Evolutionary conservation across 495 filamentous ascomycete genomes (phyloP), one percentile per base, ranked within the genome.

Genomic region (Xylaria castorea): DNA sequence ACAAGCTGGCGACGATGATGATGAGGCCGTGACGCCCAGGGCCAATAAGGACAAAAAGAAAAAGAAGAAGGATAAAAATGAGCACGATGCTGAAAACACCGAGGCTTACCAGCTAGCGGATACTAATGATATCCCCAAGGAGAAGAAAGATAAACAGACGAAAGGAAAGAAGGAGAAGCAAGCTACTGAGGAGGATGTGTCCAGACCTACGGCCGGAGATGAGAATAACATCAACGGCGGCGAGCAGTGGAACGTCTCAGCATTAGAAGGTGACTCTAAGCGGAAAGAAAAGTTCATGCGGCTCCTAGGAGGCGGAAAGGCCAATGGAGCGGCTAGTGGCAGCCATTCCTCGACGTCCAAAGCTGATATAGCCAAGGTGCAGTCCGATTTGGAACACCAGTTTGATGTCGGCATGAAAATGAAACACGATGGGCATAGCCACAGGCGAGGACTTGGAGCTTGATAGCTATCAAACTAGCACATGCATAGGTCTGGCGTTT

Each of bases 371-470:
- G 79, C 77, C 36, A 76, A 81, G 63, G 80, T 86, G 30, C 84
- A 90, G 62, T 79, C 81, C 42, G 89, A 90, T 60, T 81, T 91
- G 14, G 87, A 91, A 76, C 85, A 82, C 66, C 89, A 90, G 73
- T 91, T 87, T 70, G 82, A 87, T 50, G 79, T 80, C 5, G 86
- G 89, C n/a, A 87, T 90, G 72, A 83, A 80, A 69, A 85, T 88
- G 82, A 91, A 90, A 80, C 82, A 86, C 40, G 88, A 88, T 66
- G 76, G 80, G 3, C 83, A 83, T 12, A 82, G 82, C 1, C 86
- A 88, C 74, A 82, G 83, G 71, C 83, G 81, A 50, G 89, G 89
- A 0, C 80, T 91, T 48, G 89, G 89, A 64, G 87, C 86, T 48
- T 89, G 71, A 83, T 74, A 38, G 22, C 48, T 50, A 50, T 12